Evolutionary conservation across 192 early-diverging fungal genomes (phyloP), one percentile per base, ranked within the genome.

Genomic region (Backusella liffmaniae): DNA sequence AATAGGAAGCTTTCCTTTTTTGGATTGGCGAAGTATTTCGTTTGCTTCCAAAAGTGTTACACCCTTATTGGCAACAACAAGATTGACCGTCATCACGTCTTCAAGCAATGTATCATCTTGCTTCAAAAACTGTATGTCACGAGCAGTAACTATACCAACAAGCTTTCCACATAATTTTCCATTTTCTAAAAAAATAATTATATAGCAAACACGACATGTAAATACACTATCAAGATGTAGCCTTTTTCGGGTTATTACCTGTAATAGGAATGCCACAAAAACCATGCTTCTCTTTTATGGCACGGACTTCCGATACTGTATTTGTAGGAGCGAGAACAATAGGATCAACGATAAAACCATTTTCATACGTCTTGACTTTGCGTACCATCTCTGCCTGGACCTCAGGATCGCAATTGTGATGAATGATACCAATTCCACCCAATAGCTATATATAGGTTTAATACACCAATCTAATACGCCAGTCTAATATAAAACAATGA

Each of bases 261-360:
- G 98, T 99, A 79, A 99, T 94, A 36, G 98, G 98, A 77, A 99
- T 95, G 35, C 98, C 98, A 70, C 94, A 96, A 88, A 96, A 99
- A 29, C 98, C 98, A 39, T 88, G 92, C 66, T 86, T 86, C 34
- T 86, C 83, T 90, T 99, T 99, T 86, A 97, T 94, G 37, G 88
- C 83, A 42, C 93, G 83, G 42, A 99, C 94, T 80, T 97, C 94
- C 62, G 88, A 84, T 44, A 98, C 95, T 39, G 89, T 93, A 86
- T 97, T 85, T 68, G 86, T 83, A 35, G 96, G 94, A 73, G 90
- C 90, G 74, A 99, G 84, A 79, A 93, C 93, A 59, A 96, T 77
- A 15, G 98, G 98, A 78, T 99, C 96, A 46, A 92, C 91, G 83
- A 99, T 99, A 82, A 99, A 99, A 12, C 98, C 98, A 87, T 99